Percentiles rank a stretch among this genome's conserved stretches.
These are phyloP conservation scores for Heliocybe sulcata DNA, from an alignment of 1,284 basidiomycete genomes.

Conservation along the genomic window DNA sequence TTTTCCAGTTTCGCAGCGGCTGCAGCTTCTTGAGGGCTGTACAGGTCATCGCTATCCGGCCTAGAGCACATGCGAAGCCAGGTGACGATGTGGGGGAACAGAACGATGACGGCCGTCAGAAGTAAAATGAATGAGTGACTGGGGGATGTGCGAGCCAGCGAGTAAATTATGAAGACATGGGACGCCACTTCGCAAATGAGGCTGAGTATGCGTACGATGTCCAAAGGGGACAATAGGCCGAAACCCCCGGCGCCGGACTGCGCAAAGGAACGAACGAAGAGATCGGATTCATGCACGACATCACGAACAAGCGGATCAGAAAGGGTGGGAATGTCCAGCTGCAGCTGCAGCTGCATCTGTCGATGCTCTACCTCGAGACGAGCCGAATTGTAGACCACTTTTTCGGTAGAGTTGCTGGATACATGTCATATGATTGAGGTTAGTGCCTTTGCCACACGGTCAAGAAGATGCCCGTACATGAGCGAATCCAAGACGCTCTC, in stretches of 20 bases:
- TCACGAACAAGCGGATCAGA: constrained; percentile 64
- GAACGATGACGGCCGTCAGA: constrained; percentile 50
- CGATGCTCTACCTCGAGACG: constrained; percentile 67
- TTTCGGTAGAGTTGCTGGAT: constrained; percentile 40
- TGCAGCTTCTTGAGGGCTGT: constrained; percentile 45
- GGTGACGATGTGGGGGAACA: constrained; percentile 46
- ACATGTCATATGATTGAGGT: constrained; percentile 1
- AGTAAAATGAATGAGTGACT: constrained; percentile 48
- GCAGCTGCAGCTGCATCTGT: constrained; percentile 69
- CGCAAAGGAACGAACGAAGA: constrained; percentile 69
- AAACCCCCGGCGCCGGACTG: constrained; percentile 32
- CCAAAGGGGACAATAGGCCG: constrained; percentile 67
- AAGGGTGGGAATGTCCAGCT: constrained; percentile 71
- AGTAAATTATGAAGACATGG: constrained; percentile 58
- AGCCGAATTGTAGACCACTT: constrained; percentile 60
- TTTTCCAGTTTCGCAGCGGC: constrained; percentile 63
- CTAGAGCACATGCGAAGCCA: constrained; percentile 30
- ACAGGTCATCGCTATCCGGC: constrained; percentile 24
- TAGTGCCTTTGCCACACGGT: constrained; percentile 10
- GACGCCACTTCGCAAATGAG: constrained; percentile 63
- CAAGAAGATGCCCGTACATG: constrained; percentile 43
- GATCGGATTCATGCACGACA: constrained; percentile 76
- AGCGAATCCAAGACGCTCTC: constrained; percentile 65
- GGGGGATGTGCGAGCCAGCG: constrained; percentile 49
- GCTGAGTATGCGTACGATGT: constrained; percentile 67